phyloP scores from a whole-genome alignment of 495 filamentous ascomycete genomes.

The Penicillium ucsense region DNA sequence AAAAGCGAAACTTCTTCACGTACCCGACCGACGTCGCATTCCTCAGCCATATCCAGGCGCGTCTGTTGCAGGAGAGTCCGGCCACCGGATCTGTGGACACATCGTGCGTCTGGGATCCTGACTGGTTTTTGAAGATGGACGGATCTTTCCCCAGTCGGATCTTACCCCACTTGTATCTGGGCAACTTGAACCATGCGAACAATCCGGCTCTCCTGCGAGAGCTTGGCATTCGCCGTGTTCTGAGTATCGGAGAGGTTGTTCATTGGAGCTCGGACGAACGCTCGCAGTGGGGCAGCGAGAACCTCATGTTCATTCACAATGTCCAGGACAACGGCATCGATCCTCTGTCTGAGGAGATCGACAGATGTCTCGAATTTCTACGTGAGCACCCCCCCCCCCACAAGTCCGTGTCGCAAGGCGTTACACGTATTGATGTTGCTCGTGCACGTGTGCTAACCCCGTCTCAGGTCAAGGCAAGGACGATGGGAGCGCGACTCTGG shows the following conservation, averaged over 20 bases:
- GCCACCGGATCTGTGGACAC: slow-evolving; percentile 14
- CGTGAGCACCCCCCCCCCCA: slow-evolving; percentile 54
- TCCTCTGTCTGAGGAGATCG: slow-evolving; percentile 77
- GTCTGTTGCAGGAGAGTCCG: slow-evolving; percentile 52
- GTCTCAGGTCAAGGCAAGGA: slow-evolving; percentile 59
- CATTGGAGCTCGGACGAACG: slow-evolving; percentile 64
- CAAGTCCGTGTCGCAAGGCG: no score
- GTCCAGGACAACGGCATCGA: slow-evolving; percentile 98
- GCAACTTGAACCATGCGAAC: slow-evolving; percentile 86
- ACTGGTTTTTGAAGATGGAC: slow-evolving; percentile 78
- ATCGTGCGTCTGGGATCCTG: slow-evolving; percentile 44
- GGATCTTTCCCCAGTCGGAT: slow-evolving; percentile 85
- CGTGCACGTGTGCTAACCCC: neutral
- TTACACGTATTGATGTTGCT: neutral
- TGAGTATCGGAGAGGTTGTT: slow-evolving; percentile 89
- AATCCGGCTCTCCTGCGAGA: slow-evolving; percentile 72
- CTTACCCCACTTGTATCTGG: slow-evolving; percentile 90
- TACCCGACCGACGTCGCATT: slow-evolving; percentile 84
- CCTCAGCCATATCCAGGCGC: slow-evolving; percentile 61
- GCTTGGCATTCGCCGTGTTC: slow-evolving; percentile 75
- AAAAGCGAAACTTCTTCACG: slow-evolving; percentile 88
- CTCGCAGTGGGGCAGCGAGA: slow-evolving; percentile 59
- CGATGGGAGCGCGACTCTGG: slow-evolving; percentile 75
- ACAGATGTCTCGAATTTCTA: slow-evolving; percentile 82
- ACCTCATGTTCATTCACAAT: slow-evolving; percentile 65